Base-by-base conservation (phyloP, 495 filamentous ascomycete species). In the Neurospora sp. region DNA sequence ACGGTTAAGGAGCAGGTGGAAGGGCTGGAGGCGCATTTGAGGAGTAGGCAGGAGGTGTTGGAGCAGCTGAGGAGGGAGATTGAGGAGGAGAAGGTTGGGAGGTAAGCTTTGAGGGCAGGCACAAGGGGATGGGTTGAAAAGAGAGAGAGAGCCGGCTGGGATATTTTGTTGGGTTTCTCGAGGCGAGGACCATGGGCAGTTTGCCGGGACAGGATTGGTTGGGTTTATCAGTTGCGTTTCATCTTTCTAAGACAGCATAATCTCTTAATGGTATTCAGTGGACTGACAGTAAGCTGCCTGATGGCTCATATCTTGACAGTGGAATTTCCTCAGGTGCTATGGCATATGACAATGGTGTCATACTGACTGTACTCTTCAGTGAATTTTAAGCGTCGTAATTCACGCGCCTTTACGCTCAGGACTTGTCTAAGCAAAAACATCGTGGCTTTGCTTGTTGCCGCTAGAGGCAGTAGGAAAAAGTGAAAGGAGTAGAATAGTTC, bases 1-100 rank as follows among this genome's bases (percentile, higher is more conserved):
- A 90, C 89, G 76, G 89, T 96, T 72, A 90, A 88, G 80, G 90
- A 90, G 75, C 93, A 94, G 80, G 89, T 97, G 35, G 90, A 93
- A 72, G 87, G 86, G 20, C 79, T 93, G 38, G 86, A 97, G 75
- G 83, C 87, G 71, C 89, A 90, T 80, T 78, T 97, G 75, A 85
- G 87, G 75, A 84, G 83, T 27, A 83, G 87, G 31, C 85, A 88
- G 80, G 84, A 88, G 76, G 86, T 88, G 40, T 78, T 93, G 72
- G 86, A 87, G 74, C 89, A 89, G 77, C 70, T 89, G 78, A 79
- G 84, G 78, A 77, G 80, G 79, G 86, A 87, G 81, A 85, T 93
- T 79, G 91, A 93, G 72, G 87, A 90, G 39, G 90, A 91, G 86
- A 91, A 87, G 82, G 76, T 78, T 40, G 79, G 82, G 74, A 81